These are phyloP conservation scores for Penicillium corylophilum DNA, from an alignment of 2,329 filamentous ascomycete species.

Conservation along the genomic window DNA sequence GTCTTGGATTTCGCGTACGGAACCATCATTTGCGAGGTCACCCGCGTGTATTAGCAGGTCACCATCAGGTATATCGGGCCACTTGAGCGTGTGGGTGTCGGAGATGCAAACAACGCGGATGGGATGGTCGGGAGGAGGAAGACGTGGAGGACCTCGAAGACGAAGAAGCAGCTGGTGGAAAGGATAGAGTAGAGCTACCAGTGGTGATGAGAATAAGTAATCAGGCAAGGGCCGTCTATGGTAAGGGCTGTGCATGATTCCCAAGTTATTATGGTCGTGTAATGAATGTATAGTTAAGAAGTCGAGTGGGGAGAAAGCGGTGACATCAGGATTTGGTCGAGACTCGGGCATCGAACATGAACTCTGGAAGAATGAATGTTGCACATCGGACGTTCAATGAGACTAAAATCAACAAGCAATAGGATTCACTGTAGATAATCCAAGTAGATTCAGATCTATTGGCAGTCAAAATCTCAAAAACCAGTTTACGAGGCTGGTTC, in stretches of 20 bases:
- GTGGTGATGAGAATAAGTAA: conserved; percentile 65
- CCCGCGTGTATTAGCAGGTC: conserved; percentile 89
- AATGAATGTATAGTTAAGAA: background rate
- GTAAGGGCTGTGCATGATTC: conserved; percentile 45
- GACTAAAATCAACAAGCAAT: too few species aligned
- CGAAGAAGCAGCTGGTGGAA: conserved; percentile 65
- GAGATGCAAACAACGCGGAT: conserved; percentile 84
- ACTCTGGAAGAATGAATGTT: too few species aligned
- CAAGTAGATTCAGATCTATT: too few species aligned
- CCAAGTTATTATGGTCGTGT: background rate
- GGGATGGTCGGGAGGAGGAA: conserved; percentile 53
- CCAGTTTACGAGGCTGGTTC: background rate
- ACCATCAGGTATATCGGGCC: conserved; percentile 58
- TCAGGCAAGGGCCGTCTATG: conserved; percentile 56
- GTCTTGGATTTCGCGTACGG: conserved; percentile 70
- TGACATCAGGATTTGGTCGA: conserved; percentile 15
- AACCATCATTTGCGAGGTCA: conserved; percentile 75
- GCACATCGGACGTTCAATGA: too few species aligned
- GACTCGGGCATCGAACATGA: background rate
- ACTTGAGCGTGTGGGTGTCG: conserved; percentile 74
- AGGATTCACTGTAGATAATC: too few species aligned
- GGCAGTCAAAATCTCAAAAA: too few species aligned
- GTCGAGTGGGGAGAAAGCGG: conserved; percentile 9
- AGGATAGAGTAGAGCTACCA: conserved; percentile 61
- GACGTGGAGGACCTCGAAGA: conserved; percentile 66